phyloP scores from a whole-genome alignment of 2,329 filamentous ascomycete species.

The Diaporthe vexans region DNA sequence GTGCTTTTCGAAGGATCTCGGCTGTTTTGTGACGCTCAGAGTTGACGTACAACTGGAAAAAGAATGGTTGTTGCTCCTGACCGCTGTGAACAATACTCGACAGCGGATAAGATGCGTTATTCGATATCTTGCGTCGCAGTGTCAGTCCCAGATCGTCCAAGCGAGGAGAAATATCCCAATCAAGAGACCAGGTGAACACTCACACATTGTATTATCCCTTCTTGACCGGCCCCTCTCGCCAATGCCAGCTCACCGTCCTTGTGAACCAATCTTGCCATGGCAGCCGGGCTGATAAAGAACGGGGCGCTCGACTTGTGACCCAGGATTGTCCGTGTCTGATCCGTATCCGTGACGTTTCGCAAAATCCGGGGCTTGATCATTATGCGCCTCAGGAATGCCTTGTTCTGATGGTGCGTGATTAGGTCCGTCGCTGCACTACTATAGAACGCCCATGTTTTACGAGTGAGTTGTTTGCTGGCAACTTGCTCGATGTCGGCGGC shows the following conservation, averaged over 20 bases:
- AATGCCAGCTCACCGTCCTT: slow-evolving; percentile 66
- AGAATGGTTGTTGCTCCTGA: slow-evolving; percentile 56
- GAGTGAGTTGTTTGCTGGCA: slow-evolving; percentile 59
- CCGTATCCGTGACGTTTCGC: slow-evolving; percentile 59
- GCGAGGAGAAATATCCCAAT: accelerated
- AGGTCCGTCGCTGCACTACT: slow-evolving; percentile 67
- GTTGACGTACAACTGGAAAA: slow-evolving; percentile 71
- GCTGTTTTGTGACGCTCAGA: slow-evolving; percentile 62
- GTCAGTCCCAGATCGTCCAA: not conserved
- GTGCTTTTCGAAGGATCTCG: slow-evolving; percentile 56
- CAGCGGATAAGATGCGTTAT: slow-evolving; percentile 64
- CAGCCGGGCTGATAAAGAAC: slow-evolving; percentile 65
- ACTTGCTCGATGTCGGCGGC: slow-evolving; percentile 61
- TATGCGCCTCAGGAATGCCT: slow-evolving; percentile 61
- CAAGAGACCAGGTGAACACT: slow-evolving; percentile 36
- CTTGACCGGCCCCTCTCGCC: slow-evolving; percentile 60
- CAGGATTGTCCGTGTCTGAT: slow-evolving; percentile 57
- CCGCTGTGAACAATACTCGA: slow-evolving; percentile 57
- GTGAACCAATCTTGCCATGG: slow-evolving; percentile 64
- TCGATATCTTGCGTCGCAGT: slow-evolving; percentile 55
- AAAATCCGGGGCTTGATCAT: slow-evolving; percentile 67
- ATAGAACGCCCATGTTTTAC: slow-evolving; percentile 69
- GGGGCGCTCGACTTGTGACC: slow-evolving; percentile 58
- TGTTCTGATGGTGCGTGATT: slow-evolving; percentile 64
- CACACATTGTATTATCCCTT: slow-evolving; percentile 64